phyloP scores from a whole-genome alignment of 1,284 basidiomycete genomes.

The Puccinia novopanici region DNA sequence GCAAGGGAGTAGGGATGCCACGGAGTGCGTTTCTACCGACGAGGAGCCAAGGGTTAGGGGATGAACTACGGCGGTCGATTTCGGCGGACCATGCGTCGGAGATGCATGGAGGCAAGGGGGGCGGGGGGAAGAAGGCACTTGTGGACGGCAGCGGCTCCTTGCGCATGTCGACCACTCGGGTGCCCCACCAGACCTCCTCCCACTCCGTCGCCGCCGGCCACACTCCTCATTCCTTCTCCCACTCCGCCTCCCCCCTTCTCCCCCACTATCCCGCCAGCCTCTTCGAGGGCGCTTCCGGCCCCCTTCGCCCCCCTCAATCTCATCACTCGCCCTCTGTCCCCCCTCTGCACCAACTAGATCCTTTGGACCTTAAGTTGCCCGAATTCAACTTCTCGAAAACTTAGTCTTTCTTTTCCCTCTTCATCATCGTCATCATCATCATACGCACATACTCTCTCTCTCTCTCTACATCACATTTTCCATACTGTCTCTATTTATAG shows the following conservation, averaged over 20 bases:
- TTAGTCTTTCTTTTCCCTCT: not conserved
- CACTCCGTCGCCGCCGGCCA: not conserved
- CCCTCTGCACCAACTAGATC: not conserved
- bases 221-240: not conserved
- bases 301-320: not conserved
- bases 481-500: no score
- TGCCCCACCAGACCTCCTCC: not conserved
- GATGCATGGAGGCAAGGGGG: not conserved
- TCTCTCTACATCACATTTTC: not conserved
- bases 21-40: constrained; percentile 6
- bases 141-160: not conserved
- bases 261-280: not conserved
- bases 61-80: constrained; percentile 3
- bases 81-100: constrained; percentile 2
- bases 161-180: not conserved
- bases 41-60: not conserved
- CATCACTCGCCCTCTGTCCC: not conserved
- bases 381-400: constrained; percentile 30
- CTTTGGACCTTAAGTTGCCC: constrained; percentile 16
- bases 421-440: not conserved
- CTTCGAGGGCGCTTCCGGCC: not conserved
- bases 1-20: not conserved
- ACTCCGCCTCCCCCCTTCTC: not conserved
- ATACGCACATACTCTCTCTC: not conserved
- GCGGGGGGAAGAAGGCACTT: not conserved